Conservation (phyloP, 768 basidiomycete species). For the Tricholoma sp. region DNA sequence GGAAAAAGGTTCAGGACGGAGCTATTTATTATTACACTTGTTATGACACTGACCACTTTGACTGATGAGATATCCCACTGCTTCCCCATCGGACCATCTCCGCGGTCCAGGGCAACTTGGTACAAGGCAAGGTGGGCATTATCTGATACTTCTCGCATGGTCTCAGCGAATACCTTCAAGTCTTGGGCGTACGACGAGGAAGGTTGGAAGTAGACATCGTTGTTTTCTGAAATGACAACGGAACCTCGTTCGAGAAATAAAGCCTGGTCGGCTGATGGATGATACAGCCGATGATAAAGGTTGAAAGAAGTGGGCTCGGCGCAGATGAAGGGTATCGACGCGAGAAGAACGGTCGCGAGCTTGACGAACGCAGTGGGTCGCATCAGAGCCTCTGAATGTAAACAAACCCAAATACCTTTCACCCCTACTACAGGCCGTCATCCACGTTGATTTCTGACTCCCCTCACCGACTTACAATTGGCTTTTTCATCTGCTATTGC, state of each 20-base stretch:
- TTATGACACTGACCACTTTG: slow-evolving; percentile 43
- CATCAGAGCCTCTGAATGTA: neutral
- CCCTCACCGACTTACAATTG: neutral
- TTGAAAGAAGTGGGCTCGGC: slow-evolving; percentile 17
- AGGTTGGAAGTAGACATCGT: slow-evolving; percentile 31
- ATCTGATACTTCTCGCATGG: slow-evolving; percentile 28
- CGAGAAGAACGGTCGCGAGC: slow-evolving; percentile 6
- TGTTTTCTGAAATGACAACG: slow-evolving; percentile 29
- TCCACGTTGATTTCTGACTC: too few relatives aligned
- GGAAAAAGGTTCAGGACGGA: slow-evolving; percentile 3
- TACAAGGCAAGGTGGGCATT: slow-evolving; percentile 45
- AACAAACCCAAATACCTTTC: neutral
- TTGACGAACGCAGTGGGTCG: neutral
- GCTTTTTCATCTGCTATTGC: slow-evolving; percentile 1
- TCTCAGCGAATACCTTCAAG: slow-evolving; percentile 38
- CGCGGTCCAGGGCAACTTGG: slow-evolving; percentile 64
- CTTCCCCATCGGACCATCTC: slow-evolving; percentile 33
- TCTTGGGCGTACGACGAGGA: slow-evolving; percentile 42
- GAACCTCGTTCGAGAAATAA: slow-evolving; percentile 40
- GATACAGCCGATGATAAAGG: slow-evolving; percentile 49
- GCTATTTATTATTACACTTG: slow-evolving; percentile 7
- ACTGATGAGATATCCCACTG: slow-evolving; percentile 58
- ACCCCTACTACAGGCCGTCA: neutral
- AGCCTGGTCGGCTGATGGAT: slow-evolving; percentile 34
- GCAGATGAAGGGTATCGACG: slow-evolving; percentile 5